These are phyloP conservation scores for Phytophthora uliginosa DNA, from an alignment of 352 stramenopile species.

Conservation along the genomic window DNA sequence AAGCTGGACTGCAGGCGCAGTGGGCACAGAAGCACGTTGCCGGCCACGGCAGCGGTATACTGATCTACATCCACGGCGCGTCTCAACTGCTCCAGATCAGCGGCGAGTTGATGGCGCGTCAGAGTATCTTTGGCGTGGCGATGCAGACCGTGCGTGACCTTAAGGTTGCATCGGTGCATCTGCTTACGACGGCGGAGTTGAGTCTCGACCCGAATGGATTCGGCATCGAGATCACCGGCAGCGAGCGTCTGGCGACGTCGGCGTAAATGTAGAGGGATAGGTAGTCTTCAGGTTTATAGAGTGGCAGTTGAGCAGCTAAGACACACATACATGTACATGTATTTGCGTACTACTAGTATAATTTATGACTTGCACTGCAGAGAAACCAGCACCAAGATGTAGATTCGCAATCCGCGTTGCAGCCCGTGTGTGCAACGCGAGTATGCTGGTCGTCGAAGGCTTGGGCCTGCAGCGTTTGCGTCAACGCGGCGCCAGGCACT, in stretches of 20 bases:
- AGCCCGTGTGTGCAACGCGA: not conserved
- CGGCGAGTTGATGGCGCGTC: constrained; percentile 81
- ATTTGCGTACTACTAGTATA: constrained; percentile 1
- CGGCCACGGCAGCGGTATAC: constrained; percentile 43
- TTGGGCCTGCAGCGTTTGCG: constrained; percentile 32
- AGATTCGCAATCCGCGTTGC: not conserved
- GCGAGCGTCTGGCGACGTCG: constrained; percentile 30
- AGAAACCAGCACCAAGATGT: not conserved
- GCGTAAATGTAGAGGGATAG: constrained; percentile 9
- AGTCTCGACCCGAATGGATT: constrained; percentile 74
- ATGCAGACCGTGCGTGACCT: constrained; percentile 75
- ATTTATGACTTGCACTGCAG: not conserved
- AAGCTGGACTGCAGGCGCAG: constrained; percentile 57
- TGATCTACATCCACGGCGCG: constrained; percentile 70
- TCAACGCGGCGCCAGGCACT: constrained; percentile 29
- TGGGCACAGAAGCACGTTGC: constrained; percentile 70
- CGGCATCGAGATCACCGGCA: constrained; percentile 47
- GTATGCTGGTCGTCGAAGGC: constrained; percentile 5
- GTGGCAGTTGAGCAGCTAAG: not conserved
- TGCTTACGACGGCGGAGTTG: constrained; percentile 48
- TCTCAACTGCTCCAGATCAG: constrained; percentile 74
- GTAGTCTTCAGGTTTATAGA: constrained; percentile 25
- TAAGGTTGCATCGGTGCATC: constrained; percentile 55
- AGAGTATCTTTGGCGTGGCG: constrained; percentile 85
- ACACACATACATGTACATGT: constrained; percentile 4